These are phyloP conservation scores for Ophiorrhiza pumila DNA, from an alignment of 257 asterid species.

Conservation along the genomic window DNA sequence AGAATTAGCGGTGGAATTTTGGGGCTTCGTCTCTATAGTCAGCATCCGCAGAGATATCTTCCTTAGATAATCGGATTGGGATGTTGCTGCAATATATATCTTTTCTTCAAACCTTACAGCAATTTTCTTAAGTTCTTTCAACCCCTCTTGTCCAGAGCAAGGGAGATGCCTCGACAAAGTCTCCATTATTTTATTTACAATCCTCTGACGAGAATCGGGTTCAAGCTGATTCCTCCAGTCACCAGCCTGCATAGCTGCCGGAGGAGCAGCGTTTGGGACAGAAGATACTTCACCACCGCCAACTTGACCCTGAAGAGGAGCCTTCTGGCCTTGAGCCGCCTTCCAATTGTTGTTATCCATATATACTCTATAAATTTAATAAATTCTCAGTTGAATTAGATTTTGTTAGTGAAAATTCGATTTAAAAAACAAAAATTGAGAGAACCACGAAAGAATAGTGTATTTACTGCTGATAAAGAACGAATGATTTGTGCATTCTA, in stretches of 20 bases:
- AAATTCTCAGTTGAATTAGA: no score
- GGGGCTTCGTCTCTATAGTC: constrained; percentile 70
- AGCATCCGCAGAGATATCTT: constrained; percentile 80
- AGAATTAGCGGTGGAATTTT: constrained; percentile 47
- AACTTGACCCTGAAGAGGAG: no score
- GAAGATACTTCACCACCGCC: constrained; percentile 39
- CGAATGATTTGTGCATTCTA: no score
- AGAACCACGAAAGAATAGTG: no score
- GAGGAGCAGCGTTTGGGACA: constrained; percentile 21
- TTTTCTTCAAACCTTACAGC: constrained; percentile 73
- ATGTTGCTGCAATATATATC: constrained; percentile 67
- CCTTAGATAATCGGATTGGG: constrained; percentile 76
- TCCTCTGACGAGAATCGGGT: constrained; percentile 57
- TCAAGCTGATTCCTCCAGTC: constrained; percentile 73
- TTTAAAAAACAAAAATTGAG: no score
- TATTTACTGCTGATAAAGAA: no score
- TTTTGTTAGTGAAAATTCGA: no score
- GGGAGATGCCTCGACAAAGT: constrained; percentile 85
- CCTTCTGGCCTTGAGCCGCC: no score
- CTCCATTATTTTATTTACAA: constrained; percentile 73
- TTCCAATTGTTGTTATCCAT: constrained; percentile 66
- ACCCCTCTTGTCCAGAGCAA: constrained; percentile 67
- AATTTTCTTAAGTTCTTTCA: constrained; percentile 71
- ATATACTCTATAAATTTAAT: no score
- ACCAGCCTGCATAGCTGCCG: constrained; percentile 40